A percentile compares a stretch with the other conserved stretches of the same genome.
Conservation (phyloP, 1,284 basidiomycete species). For the Megacollybia platyphylla region DNA sequence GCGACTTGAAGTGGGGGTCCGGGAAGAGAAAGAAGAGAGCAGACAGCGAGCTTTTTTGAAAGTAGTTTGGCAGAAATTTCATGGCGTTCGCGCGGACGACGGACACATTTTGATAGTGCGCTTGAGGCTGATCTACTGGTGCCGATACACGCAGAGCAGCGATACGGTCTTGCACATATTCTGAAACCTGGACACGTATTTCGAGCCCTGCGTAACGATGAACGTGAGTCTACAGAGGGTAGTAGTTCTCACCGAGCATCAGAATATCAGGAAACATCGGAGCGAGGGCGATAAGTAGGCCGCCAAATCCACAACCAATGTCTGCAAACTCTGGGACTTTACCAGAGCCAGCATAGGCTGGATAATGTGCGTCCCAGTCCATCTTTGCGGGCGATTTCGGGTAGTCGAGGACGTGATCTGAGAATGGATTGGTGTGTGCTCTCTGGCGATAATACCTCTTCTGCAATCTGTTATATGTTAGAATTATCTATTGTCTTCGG, state of each 20-base stretch:
- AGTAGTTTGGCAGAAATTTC: constrained; percentile 99
- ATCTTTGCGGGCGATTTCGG: constrained; percentile 71
- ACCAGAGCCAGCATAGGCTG: constrained; percentile 44
- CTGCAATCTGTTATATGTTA: constrained; percentile 22
- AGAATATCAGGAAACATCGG: constrained; percentile 86
- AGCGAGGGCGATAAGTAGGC: constrained; percentile 82
- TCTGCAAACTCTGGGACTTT: constrained; percentile 89
- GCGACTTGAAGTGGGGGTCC: constrained; percentile 96
- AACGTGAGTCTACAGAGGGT: constrained; percentile 7
- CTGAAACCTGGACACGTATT: constrained; percentile 92
- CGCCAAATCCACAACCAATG: constrained; percentile 97
- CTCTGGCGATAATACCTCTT: constrained; percentile 96
- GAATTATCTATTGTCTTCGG: neutral
- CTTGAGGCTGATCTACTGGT: constrained; percentile 11
- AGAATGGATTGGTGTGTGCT: constrained; percentile 97
- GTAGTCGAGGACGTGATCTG: constrained; percentile 88
- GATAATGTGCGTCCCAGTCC: constrained; percentile 84
- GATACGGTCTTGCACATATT: constrained; percentile 94
- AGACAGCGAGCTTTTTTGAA: constrained; percentile 79
- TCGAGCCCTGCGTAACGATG: constrained; percentile 66
- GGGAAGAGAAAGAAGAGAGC: constrained; percentile 98
- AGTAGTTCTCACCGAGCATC: constrained; percentile 70
- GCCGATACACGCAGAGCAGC: constrained; percentile 59
- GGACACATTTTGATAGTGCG: constrained; percentile 81
- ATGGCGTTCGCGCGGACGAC: constrained; percentile 95